Conservation (phyloP, 2,329 filamentous ascomycete genomes). For the Leptographium wingfieldii region DNA sequence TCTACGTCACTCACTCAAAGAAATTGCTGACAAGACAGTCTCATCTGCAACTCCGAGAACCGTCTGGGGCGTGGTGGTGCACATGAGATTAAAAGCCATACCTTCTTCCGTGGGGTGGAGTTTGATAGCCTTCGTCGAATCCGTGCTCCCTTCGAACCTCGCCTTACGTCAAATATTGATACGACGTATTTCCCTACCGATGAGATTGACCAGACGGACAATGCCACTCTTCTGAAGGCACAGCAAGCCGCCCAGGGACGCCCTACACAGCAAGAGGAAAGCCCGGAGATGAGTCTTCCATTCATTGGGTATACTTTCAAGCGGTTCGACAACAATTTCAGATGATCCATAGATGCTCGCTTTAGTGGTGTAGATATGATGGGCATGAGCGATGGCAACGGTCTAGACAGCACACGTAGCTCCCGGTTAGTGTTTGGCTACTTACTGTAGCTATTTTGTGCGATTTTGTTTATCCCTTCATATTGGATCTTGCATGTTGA, state of each 20-base stretch:
- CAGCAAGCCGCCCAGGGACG: constrained; percentile 59
- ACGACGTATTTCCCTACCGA: constrained; percentile 98
- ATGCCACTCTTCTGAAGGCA: constrained; percentile 72
- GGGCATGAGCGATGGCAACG: background rate
- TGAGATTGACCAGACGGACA: constrained; percentile 95
- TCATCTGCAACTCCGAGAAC: constrained; percentile 89
- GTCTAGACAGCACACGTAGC: background rate
- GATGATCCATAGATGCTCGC: constrained; percentile 20
- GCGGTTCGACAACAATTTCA: constrained; percentile 70
- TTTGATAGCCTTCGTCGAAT: constrained; percentile 90
- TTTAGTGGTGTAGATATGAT: background rate
- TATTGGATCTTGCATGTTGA: background rate
- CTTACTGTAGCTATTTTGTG: background rate
- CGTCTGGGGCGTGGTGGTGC: constrained; percentile 79
- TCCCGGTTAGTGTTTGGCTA: background rate
- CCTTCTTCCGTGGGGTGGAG: constrained; percentile 93
- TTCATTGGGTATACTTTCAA: constrained; percentile 98
- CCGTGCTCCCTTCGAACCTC: constrained; percentile 89
- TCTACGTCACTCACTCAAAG: background rate
- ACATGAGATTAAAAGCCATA: constrained; percentile 83
- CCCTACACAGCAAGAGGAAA: constrained; percentile 49
- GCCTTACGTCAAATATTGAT: constrained; percentile 83
- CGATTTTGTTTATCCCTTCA: background rate
- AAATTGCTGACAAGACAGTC: constrained; percentile 34
- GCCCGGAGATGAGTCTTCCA: constrained; percentile 88